Evolutionary conservation across 352 stramenopile genomes (phyloP).

Genomic region (Phytopythium delawarense): DNA sequence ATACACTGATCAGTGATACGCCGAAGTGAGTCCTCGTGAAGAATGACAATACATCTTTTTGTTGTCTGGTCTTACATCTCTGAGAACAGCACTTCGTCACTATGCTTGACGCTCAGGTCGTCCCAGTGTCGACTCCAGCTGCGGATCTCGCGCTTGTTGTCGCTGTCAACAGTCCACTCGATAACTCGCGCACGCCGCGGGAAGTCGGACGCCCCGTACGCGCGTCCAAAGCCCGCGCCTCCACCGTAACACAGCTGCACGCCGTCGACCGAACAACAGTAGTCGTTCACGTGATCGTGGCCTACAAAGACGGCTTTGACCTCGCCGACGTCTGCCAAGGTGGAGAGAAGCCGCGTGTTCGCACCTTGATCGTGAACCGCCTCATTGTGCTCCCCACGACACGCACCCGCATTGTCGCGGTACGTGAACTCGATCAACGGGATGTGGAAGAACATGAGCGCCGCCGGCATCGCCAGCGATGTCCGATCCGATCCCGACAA

Average conservation of each 20-base stretch:
- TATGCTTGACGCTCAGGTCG: slow-evolving; percentile 31
- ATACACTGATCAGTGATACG: too few species aligned
- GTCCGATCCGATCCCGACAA: slow-evolving; percentile 14
- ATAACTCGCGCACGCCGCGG: slow-evolving; percentile 34
- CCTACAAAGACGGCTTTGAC: slow-evolving; percentile 61
- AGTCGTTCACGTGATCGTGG: slow-evolving; percentile 63
- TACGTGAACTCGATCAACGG: slow-evolving; percentile 41
- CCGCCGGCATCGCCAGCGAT: slow-evolving; percentile 17
- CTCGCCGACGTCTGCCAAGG: slow-evolving; percentile 35
- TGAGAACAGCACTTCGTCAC: slow-evolving; percentile 28
- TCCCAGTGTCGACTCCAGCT: slow-evolving; percentile 40
- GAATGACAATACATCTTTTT: too few species aligned
- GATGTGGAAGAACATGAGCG: slow-evolving; percentile 68
- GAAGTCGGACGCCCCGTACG: slow-evolving; percentile 26
- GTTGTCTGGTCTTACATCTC: background rate
- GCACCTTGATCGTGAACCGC: slow-evolving; percentile 15
- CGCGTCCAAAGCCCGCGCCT: slow-evolving; percentile 33
- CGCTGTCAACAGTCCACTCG: slow-evolving; percentile 32
- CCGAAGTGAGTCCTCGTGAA: too few species aligned
- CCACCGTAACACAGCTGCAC: slow-evolving; percentile 58
- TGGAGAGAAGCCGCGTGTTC: slow-evolving; percentile 30
- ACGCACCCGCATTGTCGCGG: background rate
- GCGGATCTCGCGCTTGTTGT: slow-evolving; percentile 31
- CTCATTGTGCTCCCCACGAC: slow-evolving; percentile 26
- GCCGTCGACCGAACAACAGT: slow-evolving; percentile 38